These are phyloP conservation scores for Starmerella khaoyaiensis DNA, from an alignment of 805 yeast species.

Conservation along the genomic window DNA sequence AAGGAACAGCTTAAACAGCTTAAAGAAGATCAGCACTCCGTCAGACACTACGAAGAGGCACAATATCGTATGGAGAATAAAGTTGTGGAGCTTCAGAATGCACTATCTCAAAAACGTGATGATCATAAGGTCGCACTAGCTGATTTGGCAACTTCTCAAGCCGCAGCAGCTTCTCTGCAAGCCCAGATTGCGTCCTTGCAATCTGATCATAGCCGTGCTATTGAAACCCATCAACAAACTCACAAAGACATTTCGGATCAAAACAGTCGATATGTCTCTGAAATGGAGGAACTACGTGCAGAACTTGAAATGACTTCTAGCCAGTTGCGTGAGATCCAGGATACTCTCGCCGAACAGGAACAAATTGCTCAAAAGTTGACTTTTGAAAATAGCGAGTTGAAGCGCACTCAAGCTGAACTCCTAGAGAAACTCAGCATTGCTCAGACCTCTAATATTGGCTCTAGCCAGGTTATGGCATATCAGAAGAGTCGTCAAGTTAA, in stretches of 20 bases:
- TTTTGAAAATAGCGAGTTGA: conserved; percentile 22
- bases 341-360: conserved; percentile 39
- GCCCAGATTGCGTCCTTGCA: background rate
- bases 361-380: conserved; percentile 25
- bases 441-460: conserved; percentile 20
- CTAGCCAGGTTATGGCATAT: conserved; percentile 11
- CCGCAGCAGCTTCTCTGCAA: conserved; percentile 8
- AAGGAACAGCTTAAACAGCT: conserved; percentile 45
- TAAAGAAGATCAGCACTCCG: conserved; percentile 84
- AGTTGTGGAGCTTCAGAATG: conserved; percentile 87
- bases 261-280: conserved; percentile 7
- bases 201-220: background rate
- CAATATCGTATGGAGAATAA: conserved; percentile 90
- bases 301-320: conserved; percentile 9
- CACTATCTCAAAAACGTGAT: conserved; percentile 55
- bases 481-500: conserved; percentile 8
- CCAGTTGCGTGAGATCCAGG: conserved; percentile 32
- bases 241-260: conserved; percentile 5
- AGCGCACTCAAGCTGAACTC: conserved; percentile 21
- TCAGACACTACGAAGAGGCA: conserved; percentile 68
- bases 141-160: conserved; percentile 9
- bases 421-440: conserved; percentile 24
- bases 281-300: conserved; percentile 4
- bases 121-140: conserved; percentile 39
- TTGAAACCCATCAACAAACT: background rate